Evolutionary conservation across 257 asterid genomes (phyloP), one percentile per base, ranked within the genome.

Genomic region (Fraxinus pennsylvanica): DNA sequence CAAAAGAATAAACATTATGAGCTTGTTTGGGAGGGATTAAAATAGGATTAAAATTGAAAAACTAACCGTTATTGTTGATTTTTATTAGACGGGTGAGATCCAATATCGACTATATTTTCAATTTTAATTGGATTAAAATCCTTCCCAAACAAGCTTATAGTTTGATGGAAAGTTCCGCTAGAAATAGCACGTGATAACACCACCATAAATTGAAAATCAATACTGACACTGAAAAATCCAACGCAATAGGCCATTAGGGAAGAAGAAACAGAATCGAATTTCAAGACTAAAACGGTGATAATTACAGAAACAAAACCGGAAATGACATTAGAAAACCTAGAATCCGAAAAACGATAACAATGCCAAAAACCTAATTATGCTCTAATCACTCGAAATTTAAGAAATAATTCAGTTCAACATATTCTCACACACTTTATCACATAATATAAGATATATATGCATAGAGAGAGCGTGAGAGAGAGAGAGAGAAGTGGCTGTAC

Each of bases 281-380:
- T 19, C 36, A 32, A 9, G 47, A 43, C 71, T 35, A 43, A 66
- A 35, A 17, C 61, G 47, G 21, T 4, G 8, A 68, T 21, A 45
- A 79, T 43, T 79, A 43, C 63, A 66, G 82, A 71, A 22, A 22
- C 45, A 21, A 5, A 29, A 71, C 70, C 71, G 36, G 78, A 30
- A 47, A 50, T 33, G 35, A 63, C 70, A 63, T 43, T 32, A 67
- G 63, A 59, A 15, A 33, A 61, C 52, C 74, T 61, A 32, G 47
- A 7, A 72, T 54, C 68, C 27, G 63, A 21, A 39, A 61, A n/a
- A 9, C 35, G 19, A 73, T 39, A 43, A 36, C 36, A 25, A 79
- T 54, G 15, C 71, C 63, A 77, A 81, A 86, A 83, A 87, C 91
- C 90, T 88, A 88, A 86, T 78, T 78, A 72, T 67, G 75, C 75